Conservation (phyloP, 1,284 basidiomycete genomes). For the Tilletia horrida region DNA sequence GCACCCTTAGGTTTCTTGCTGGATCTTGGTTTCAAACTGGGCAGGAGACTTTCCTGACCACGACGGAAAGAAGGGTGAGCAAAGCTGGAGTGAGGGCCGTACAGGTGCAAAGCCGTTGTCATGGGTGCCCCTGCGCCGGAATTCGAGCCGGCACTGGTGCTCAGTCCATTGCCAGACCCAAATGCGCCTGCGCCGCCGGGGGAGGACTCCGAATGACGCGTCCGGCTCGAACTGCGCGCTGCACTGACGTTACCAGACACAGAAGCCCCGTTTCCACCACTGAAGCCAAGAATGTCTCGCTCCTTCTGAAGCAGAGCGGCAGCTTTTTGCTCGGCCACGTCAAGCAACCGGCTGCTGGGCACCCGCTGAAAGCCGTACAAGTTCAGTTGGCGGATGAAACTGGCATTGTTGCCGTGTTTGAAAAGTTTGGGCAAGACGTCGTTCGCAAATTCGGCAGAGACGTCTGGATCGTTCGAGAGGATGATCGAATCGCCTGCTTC, state of each 20-base stretch:
- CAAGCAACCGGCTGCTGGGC: slow-evolving; percentile 47
- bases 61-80: slow-evolving; percentile 50
- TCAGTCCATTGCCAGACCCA: neutral
- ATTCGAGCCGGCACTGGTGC: neutral
- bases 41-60: slow-evolving; percentile 45
- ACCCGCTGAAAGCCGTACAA: slow-evolving; percentile 54
- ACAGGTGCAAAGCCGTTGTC: slow-evolving; percentile 48
- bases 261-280: neutral
- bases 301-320: slow-evolving; percentile 21
- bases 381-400: slow-evolving; percentile 53
- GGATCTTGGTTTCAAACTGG: slow-evolving; percentile 52
- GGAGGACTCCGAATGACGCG: slow-evolving; percentile 8
- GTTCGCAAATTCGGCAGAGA: slow-evolving; percentile 50
- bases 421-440: slow-evolving; percentile 51
- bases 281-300: neutral
- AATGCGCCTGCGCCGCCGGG: neutral
- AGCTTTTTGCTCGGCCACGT: slow-evolving; percentile 44
- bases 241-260: neutral
- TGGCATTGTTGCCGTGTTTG: slow-evolving; percentile 54
- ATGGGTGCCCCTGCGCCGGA: slow-evolving; percentile 11
- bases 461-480: slow-evolving; percentile 48
- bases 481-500: slow-evolving; percentile 51
- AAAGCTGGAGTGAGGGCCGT: slow-evolving; percentile 52
- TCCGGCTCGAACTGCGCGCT: slow-evolving; percentile 27
- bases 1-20: slow-evolving; percentile 53